These are phyloP conservation scores for Limonium bicolor DNA, from an alignment of 148 eudicot species.

Conservation along the genomic window DNA sequence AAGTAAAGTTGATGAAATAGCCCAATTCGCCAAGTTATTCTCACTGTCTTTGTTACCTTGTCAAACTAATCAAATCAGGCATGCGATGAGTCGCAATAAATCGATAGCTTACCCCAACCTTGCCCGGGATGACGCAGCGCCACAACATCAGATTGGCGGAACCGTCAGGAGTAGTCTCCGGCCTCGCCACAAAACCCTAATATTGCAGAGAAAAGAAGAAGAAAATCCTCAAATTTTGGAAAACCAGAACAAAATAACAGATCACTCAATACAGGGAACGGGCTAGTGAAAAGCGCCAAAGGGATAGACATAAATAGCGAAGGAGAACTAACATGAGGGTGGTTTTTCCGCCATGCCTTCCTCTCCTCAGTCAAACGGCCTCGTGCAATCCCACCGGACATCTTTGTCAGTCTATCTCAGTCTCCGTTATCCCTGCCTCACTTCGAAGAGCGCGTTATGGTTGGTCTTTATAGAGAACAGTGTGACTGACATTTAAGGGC, in stretches of 20 bases:
- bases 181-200: constrained; percentile 95
- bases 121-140: constrained; percentile 83
- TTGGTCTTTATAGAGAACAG: too few relatives aligned
- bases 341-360: constrained; percentile 79
- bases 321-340: constrained; percentile 47
- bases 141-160: constrained; percentile 63
- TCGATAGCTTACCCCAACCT: constrained; percentile 50
- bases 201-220: not conserved
- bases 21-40: too few relatives aligned
- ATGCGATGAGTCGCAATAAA: too few relatives aligned
- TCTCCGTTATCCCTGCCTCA: too few relatives aligned
- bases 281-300: not conserved
- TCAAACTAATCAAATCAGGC: too few relatives aligned
- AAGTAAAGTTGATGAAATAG: too few relatives aligned
- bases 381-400: constrained; percentile 74
- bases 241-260: not conserved
- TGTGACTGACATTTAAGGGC: too few relatives aligned
- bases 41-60: too few relatives aligned
- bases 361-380: constrained; percentile 79
- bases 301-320: not conserved
- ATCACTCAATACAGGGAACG: not conserved
- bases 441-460: too few relatives aligned
- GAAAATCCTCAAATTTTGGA: not conserved
- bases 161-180: constrained; percentile 59
- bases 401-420: too few relatives aligned